Evolutionary conservation across 306 rosid species (phyloP).

Genomic region (Cucurbita pepo): DNA sequence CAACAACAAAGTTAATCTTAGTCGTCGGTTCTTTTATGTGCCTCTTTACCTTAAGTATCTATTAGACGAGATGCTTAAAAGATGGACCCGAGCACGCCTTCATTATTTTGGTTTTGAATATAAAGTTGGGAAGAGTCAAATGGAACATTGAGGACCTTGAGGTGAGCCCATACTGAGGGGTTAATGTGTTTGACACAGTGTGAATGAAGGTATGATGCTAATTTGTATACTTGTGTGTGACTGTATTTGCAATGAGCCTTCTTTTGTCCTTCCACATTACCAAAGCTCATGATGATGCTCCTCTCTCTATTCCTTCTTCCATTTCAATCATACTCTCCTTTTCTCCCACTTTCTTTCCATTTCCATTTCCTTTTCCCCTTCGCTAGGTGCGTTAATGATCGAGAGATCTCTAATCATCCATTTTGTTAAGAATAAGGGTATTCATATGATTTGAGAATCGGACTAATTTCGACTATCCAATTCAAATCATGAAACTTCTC

Average conservation of each 20-base stretch:
- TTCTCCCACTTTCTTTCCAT: not conserved
- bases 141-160: slow-evolving; percentile 9
- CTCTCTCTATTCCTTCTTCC: slow-evolving; percentile 3
- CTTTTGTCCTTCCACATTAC: not conserved
- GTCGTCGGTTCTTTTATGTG: not conserved
- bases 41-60: not conserved
- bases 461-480: too few relatives aligned
- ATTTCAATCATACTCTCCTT: not conserved
- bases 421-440: too few relatives aligned
- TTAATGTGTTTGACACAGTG: slow-evolving; percentile 1
- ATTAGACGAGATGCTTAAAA: not conserved
- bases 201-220: slow-evolving; percentile 6
- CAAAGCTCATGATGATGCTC: slow-evolving; percentile 6
- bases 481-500: too few relatives aligned
- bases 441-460: too few relatives aligned
- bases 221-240: slow-evolving; percentile 7
- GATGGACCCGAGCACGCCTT: not conserved
- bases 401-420: too few relatives aligned
- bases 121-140: slow-evolving; percentile 14
- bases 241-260: slow-evolving; percentile 5
- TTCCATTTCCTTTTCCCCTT: not conserved
- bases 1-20: not conserved
- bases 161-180: not conserved
- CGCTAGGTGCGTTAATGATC: too few relatives aligned
- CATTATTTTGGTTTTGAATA: slow-evolving; percentile 20